A percentile compares a stretch with the other conserved stretches of the same genome.
phyloP scores from a whole-genome alignment of 306 rosid species.

The Astragalus glycyphyllos region DNA sequence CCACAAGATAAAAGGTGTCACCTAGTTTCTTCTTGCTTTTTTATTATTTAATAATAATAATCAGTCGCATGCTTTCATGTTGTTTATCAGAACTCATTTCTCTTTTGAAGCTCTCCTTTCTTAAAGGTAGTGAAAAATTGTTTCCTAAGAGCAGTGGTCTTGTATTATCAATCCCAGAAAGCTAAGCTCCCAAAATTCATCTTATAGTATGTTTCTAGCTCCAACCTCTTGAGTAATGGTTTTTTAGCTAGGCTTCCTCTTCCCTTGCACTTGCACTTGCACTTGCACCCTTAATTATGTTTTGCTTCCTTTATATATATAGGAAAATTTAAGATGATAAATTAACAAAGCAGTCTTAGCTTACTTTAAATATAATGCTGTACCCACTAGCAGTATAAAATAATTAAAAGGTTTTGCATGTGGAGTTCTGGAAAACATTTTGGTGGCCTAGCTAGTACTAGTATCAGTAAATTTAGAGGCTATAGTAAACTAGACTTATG shows the following conservation, averaged over 20 bases:
- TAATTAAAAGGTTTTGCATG: too few species aligned
- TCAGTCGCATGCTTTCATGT: slow-evolving; percentile 42
- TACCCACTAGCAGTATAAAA: too few species aligned
- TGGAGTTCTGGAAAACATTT: background rate
- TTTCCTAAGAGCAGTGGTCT: slow-evolving; percentile 22
- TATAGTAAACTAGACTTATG: too few species aligned
- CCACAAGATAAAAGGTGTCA: slow-evolving; percentile 43
- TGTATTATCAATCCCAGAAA: slow-evolving; percentile 39
- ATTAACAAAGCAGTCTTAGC: background rate
- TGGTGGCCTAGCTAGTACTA: too few species aligned
- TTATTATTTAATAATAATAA: slow-evolving; percentile 30
- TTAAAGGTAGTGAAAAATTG: slow-evolving; percentile 45
- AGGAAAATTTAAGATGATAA: too few species aligned
- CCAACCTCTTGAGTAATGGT: too few species aligned
- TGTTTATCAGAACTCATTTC: slow-evolving; percentile 19
- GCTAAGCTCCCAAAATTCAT: slow-evolving; percentile 39
- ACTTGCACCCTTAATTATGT: too few species aligned
- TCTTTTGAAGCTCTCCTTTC: slow-evolving; percentile 51
- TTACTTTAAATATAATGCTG: too few species aligned
- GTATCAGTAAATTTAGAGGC: too few species aligned
- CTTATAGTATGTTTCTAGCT: background rate
- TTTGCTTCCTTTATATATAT: too few species aligned
- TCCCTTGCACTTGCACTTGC: too few species aligned
- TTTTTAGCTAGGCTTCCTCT: too few species aligned
- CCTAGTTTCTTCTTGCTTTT: slow-evolving; percentile 2